Percentiles rank a stretch among this genome's conserved stretches.
phyloP scores from a whole-genome alignment of 2,329 filamentous ascomycete species.

The Meredithiella fracta region DNA sequence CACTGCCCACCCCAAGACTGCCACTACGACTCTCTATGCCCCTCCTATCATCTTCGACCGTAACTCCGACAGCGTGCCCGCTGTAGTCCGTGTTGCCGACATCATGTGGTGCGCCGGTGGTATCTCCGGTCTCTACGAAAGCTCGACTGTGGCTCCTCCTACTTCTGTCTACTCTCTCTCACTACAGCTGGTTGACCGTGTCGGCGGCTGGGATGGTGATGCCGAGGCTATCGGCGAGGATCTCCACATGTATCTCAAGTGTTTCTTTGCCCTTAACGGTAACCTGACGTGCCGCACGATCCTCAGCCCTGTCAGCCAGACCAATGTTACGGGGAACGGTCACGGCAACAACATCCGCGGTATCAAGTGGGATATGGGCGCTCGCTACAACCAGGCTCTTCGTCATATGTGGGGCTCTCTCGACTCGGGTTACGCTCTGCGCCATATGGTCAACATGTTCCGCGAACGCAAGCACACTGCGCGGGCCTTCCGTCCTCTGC shows the following conservation, averaged over 20 bases:
- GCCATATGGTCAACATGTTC: slow-evolving; percentile 41
- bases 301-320: slow-evolving; percentile 54
- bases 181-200: slow-evolving; percentile 47
- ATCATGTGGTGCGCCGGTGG: slow-evolving; percentile 57
- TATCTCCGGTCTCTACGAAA: slow-evolving; percentile 49
- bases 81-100: slow-evolving; percentile 54
- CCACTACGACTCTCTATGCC: slow-evolving; percentile 47
- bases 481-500: slow-evolving; percentile 38
- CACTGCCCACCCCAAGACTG: slow-evolving; percentile 39
- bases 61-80: slow-evolving; percentile 51
- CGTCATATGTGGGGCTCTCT: slow-evolving; percentile 63
- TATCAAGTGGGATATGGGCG: slow-evolving; percentile 39
- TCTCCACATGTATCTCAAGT: slow-evolving; percentile 64
- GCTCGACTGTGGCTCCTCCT: slow-evolving; percentile 49
- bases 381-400: slow-evolving; percentile 55
- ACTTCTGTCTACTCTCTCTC: slow-evolving; percentile 60
- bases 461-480: slow-evolving; percentile 39
- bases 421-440: slow-evolving; percentile 49
- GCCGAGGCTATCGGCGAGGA: slow-evolving; percentile 60
- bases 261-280: slow-evolving; percentile 57
- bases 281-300: slow-evolving; percentile 48
- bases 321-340: slow-evolving; percentile 48
- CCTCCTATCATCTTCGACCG: slow-evolving; percentile 60
- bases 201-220: slow-evolving; percentile 56
- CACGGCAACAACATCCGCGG: slow-evolving; percentile 36